Conservation (phyloP, 257 asterid genomes). For the Rubia yunnanensis region DNA sequence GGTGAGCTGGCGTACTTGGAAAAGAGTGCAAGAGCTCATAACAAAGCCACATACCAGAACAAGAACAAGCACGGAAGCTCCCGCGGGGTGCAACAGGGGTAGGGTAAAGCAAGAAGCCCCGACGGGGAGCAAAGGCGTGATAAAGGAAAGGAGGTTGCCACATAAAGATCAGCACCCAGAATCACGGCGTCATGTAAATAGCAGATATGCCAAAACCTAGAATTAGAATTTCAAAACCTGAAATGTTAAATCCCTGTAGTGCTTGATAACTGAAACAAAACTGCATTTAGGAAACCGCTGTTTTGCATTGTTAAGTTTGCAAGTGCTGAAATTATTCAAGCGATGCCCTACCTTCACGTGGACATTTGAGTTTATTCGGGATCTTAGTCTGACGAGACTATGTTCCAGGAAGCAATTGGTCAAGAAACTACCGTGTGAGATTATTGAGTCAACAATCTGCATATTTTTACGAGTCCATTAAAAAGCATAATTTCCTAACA, state of each 20-base stretch:
- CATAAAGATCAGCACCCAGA: slow-evolving; percentile 93
- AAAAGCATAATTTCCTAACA: background rate
- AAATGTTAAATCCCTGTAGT: background rate
- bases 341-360: slow-evolving; percentile 52
- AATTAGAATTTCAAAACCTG: background rate
- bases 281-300: background rate
- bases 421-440: slow-evolving; percentile 92
- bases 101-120: no score
- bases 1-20: no score
- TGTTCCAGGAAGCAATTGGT: slow-evolving; percentile 70
- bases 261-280: background rate
- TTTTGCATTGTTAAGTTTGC: background rate
- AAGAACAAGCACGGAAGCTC: no score
- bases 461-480: slow-evolving; percentile 15
- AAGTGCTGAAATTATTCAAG: background rate
- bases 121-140: no score
- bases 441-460: slow-evolving; percentile 87
- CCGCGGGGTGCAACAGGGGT: no score
- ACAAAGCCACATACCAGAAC: no score
- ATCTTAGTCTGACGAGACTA: slow-evolving; percentile 81
- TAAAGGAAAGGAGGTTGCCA: no score
- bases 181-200: slow-evolving; percentile 73
- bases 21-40: no score
- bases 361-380: slow-evolving; percentile 72
- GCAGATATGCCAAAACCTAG: background rate